Conservation (phyloP, 768 basidiomycete genomes). For the Russula sp. region DNA sequence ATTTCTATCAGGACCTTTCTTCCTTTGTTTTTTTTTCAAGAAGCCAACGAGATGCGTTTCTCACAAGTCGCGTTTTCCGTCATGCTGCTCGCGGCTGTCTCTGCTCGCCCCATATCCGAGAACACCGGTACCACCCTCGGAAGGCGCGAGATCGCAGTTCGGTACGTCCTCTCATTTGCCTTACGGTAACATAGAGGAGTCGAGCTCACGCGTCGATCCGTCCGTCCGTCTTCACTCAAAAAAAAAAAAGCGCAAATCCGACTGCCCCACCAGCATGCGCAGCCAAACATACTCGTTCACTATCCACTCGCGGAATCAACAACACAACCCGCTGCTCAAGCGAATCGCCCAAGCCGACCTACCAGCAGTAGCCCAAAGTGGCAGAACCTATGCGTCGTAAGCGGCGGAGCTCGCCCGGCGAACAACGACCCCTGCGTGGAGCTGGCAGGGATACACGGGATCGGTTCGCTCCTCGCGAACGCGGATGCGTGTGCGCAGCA, state of each 20-base stretch:
- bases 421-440: conserved; percentile 43
- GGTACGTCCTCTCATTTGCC: not conserved
- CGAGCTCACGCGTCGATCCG: not conserved
- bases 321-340: conserved; percentile 6
- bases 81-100: too few species aligned
- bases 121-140: conserved; percentile 32
- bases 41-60: too few species aligned
- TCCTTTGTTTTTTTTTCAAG: too few species aligned
- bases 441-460: conserved; percentile 43
- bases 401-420: conserved; percentile 38
- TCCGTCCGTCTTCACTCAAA: too few species aligned
- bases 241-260: too few species aligned
- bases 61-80: too few species aligned
- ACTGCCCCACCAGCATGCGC: conserved; percentile 24
- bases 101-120: too few species aligned
- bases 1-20: too few species aligned
- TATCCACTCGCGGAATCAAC: conserved; percentile 21
- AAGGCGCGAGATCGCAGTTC: conserved; percentile 6
- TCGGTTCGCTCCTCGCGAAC: conserved; percentile 45
- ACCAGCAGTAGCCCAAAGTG: conserved; percentile 42
- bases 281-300: not conserved
- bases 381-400: conserved; percentile 44
- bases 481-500: conserved; percentile 51
- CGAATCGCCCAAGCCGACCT: conserved; percentile 41
- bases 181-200: not conserved